Evolutionary conservation across 352 stramenopile species (phyloP), one percentile per base, ranked within the genome.

Genomic region (Blastocystis sp.): DNA sequence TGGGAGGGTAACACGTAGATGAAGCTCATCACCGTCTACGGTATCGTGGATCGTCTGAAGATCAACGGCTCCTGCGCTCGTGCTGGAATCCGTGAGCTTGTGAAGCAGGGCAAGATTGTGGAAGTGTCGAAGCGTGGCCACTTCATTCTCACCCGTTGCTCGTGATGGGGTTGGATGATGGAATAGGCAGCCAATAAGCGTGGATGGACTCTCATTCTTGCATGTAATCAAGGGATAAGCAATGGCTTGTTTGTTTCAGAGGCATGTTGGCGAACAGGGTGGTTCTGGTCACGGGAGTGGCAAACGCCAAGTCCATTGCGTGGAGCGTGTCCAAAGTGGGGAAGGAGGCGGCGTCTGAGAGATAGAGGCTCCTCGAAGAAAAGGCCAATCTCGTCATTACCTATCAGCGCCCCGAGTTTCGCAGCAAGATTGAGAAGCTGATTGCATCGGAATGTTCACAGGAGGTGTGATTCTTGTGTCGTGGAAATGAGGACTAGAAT

Each of bases 11-110:
- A 64, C 66, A 24, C 43, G 3, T 38, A 81, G 77, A 87, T 87
- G 77, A 87, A 87, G 65, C 61, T 87, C 21, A 87, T 87, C 65
- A 87, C 77, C 34, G 77, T 87, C 65, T 87, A 87, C 61, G 71
- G 52, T 57, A 77, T 87, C 71, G 65, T 87, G 38, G 77, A 87
- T 74, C 77, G 77, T 87, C 77, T 87, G 77, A 87, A 87, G 77
- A 77, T 87, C 10, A 87, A 87, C 77, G 77, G 77, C 45, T 87
- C 77, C 48, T 74, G 62, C 45, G 77, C 77, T 62, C 77, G 77
- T 87, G 40, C 28, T 81, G 77, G 77, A 77, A 87, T 87, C 28
- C 62, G 62, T 62, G 77, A 87, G 65, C 45, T 87, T 10, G 77
- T 87, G 52, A 87, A 81, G 71, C 71, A 81, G 71, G 71, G 71